phyloP scores from a whole-genome alignment of 768 basidiomycete species.

The Royoungia palumana region DNA sequence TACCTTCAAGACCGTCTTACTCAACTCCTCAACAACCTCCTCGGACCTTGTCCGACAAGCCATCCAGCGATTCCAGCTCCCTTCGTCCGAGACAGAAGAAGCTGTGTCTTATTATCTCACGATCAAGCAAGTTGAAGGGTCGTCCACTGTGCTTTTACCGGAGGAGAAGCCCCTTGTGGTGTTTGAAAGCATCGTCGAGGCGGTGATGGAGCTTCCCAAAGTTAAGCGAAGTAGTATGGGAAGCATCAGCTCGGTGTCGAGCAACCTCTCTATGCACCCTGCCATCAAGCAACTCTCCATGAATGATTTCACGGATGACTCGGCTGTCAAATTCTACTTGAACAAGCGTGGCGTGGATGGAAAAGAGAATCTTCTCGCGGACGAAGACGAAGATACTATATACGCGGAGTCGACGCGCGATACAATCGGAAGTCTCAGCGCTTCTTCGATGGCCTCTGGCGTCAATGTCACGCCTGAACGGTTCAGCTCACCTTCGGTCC shows the following conservation, averaged over 20 bases:
- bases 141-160: constrained; percentile 66
- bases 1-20: constrained; percentile 95
- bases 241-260: constrained; percentile 90
- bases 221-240: constrained; percentile 93
- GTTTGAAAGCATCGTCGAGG: constrained; percentile 82
- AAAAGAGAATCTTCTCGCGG: constrained; percentile 46
- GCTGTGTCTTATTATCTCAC: constrained; percentile 79
- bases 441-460: constrained; percentile 21
- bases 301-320: constrained; percentile 98
- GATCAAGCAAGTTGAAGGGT: constrained; percentile 89
- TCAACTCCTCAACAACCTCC: constrained; percentile 83
- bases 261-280: constrained; percentile 90
- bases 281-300: constrained; percentile 92
- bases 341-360: constrained; percentile 55
- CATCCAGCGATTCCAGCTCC: constrained; percentile 88
- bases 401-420: constrained; percentile 36
- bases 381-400: constrained; percentile 40
- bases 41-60: constrained; percentile 87
- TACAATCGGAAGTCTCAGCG: constrained; percentile 25
- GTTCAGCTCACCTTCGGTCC: constrained; percentile 77
- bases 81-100: constrained; percentile 50
- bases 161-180: constrained; percentile 83
- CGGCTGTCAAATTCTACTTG: constrained; percentile 93
- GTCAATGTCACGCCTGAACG: constrained; percentile 60
- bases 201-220: constrained; percentile 76